Conservation (phyloP, 257 asterid species). For the Nicotiana knightiana region DNA sequence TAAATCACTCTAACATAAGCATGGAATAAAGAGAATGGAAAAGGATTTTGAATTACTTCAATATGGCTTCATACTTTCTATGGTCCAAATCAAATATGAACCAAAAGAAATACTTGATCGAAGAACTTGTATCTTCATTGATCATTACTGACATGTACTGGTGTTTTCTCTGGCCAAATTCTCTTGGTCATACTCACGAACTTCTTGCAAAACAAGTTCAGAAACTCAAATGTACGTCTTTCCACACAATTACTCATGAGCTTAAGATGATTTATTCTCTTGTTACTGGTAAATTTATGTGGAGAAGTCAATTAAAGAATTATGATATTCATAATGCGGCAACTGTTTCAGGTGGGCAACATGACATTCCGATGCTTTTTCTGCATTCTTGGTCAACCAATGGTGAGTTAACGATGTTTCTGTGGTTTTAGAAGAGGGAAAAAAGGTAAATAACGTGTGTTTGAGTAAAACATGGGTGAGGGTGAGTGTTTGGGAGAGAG, state of each 20-base stretch:
- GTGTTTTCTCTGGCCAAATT: constrained; percentile 45
- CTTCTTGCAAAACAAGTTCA: constrained; percentile 73
- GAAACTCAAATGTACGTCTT: constrained; percentile 74
- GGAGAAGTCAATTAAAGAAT: not conserved
- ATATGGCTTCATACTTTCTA: no score
- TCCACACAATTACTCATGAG: not conserved
- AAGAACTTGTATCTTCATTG: not conserved
- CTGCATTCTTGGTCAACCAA: constrained; percentile 92
- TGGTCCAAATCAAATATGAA: no score
- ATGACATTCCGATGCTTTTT: constrained; percentile 90
- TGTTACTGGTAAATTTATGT: not conserved
- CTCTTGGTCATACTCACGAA: constrained; percentile 87
- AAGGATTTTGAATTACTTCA: no score
- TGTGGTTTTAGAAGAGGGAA: no score
- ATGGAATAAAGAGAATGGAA: no score
- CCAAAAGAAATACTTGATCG: no score
- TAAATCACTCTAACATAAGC: no score
- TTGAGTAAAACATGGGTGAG: no score
- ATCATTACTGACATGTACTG: not conserved
- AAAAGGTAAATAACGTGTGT: no score
- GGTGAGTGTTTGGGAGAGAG: no score
- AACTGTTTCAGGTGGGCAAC: constrained; percentile 76
- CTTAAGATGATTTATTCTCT: not conserved
- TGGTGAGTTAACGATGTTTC: constrained; percentile 11
- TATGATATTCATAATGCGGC: not conserved